phyloP scores from a whole-genome alignment of 148 eudicot species.

The Camellia granthamiana region DNA sequence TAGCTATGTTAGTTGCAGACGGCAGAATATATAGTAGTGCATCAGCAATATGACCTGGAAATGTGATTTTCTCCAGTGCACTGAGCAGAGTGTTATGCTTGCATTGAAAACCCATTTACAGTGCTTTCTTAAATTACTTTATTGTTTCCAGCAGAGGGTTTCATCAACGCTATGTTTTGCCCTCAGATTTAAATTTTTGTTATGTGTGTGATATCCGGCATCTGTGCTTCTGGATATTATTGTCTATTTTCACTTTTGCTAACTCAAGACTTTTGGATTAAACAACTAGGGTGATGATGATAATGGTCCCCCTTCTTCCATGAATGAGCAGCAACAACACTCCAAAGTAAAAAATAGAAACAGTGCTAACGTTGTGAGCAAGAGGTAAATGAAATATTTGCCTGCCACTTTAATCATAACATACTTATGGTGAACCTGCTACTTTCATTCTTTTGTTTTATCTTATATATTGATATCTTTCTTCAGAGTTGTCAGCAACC shows the following conservation, averaged over 20 bases:
- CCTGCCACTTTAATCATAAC: neutral
- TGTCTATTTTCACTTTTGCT: neutral
- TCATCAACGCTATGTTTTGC: neutral
- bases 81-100: slow-evolving; percentile 2
- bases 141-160: neutral
- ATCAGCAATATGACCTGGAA: neutral
- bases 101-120: neutral
- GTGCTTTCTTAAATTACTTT: neutral
- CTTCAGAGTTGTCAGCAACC: slow-evolving; percentile 35
- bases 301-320: slow-evolving; percentile 33
- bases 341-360: slow-evolving; percentile 32
- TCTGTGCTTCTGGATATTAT: neutral
- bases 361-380: slow-evolving; percentile 26
- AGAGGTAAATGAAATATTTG: slow-evolving; percentile 38
- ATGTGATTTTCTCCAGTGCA: neutral
- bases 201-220: neutral
- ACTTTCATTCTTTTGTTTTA: neutral
- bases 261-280: slow-evolving; percentile 10
- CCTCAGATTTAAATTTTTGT: neutral
- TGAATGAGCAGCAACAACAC: slow-evolving; percentile 29
- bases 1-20: neutral
- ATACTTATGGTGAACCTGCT: neutral
- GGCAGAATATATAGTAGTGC: neutral
- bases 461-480: slow-evolving; percentile 2
- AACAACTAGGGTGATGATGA: slow-evolving; percentile 56